Base-by-base conservation (phyloP, 1,284 basidiomycete genomes). In the Boletus hoseneyae region DNA sequence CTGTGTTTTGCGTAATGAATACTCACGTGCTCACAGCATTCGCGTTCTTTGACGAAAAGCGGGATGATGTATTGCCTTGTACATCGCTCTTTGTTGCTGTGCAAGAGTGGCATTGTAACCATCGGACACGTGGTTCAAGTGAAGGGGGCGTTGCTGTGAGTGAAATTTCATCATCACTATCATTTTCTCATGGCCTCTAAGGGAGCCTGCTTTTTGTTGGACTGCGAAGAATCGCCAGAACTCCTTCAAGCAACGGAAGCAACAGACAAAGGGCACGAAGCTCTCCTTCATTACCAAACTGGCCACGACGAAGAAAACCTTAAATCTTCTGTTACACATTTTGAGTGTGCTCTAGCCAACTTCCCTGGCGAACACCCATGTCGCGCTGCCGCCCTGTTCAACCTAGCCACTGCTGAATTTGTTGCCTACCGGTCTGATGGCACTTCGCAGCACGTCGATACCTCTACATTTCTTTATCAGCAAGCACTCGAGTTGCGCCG, bases 371-470 rank as follows among this genome's bases (percentile, higher is more conserved):
- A 16, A 10, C 8, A 8, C 15, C 7, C n/a, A 27, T 27, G 4
- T 16, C 39, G 23, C 18, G 21, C 23, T 12, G 39, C 25, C 7
- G 39, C 39, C 10, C n/a, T 40, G 8, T 55, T 23, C 18, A 61
- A 60, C 39, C 47, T 60, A 1, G 58, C 58, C 4, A 55, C 27
- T n/a, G 46, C 18, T 19, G 23, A 42, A 16, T 48, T 49, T 21
- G 41, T 50, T 11, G n/a, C 4, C 7, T 48, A 44, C 23, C 48
- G 45, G n/a, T 18, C 23, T 16, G 6, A 27, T 13, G 45, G 46
- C 1, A 36, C 40, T 23, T n/a, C 3, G 11, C 0, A 7, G 18
- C 7, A 37, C 10, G 23, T 60, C 19, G 29, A 45, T 0, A 8
- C 11, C 2, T 16, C 37, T 12, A 51, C 34, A 6, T 16, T 11